Conservation (phyloP, 148 eudicot genomes). For the Rhododendron williamsianum region DNA sequence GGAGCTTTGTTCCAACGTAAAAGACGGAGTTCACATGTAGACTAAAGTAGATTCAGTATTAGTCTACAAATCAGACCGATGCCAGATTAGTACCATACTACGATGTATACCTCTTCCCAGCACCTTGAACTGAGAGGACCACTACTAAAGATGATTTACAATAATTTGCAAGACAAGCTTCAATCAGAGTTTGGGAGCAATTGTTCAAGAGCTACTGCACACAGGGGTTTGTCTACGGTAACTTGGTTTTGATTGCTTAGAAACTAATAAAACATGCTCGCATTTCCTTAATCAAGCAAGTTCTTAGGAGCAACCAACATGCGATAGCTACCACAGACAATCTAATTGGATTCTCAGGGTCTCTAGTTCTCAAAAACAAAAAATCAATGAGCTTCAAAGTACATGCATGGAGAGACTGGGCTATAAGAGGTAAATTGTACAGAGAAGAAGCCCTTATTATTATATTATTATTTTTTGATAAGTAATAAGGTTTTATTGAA, state of each 20-base stretch:
- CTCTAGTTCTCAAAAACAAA: background rate
- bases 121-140: background rate
- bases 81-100: background rate
- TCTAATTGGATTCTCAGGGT: background rate
- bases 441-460: background rate
- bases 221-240: background rate
- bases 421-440: background rate
- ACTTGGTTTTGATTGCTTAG: background rate
- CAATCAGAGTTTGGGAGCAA: background rate
- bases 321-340: background rate
- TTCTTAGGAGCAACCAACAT: background rate
- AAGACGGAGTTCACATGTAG: background rate
- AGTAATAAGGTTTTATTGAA: background rate
- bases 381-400: background rate
- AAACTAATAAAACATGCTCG: background rate
- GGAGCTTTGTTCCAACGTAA: background rate
- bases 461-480: background rate
- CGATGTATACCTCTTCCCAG: background rate
- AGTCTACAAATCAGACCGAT: background rate
- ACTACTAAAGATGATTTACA: background rate
- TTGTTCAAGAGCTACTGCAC: background rate
- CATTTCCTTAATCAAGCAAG: background rate
- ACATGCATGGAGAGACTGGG: background rate
- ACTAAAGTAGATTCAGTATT: background rate
- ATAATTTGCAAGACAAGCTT: background rate